Conservation (phyloP, 805 yeast species). For the Starmerella asiatica region DNA sequence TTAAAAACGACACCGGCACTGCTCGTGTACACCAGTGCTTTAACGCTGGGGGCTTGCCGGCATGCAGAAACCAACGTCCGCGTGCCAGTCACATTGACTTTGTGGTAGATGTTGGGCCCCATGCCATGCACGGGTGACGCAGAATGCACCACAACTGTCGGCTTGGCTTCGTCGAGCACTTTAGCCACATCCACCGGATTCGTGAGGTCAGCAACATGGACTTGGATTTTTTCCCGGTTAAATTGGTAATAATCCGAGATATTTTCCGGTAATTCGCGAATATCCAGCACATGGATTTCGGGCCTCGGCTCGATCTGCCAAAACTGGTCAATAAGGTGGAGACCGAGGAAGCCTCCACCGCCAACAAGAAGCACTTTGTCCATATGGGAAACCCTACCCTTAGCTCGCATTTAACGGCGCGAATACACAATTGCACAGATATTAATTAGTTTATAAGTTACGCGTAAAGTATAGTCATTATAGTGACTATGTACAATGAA, state of each 20-base stretch:
- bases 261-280: constrained; percentile 71
- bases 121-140: constrained; percentile 95
- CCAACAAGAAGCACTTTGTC: constrained; percentile 75
- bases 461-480: too few species aligned
- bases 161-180: constrained; percentile 47
- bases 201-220: constrained; percentile 77
- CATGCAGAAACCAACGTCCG: constrained; percentile 55
- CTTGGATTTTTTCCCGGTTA: constrained; percentile 40
- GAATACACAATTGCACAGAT: too few species aligned
- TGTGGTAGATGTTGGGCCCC: constrained; percentile 65
- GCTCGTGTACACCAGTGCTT: constrained; percentile 81
- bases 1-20: constrained; percentile 96
- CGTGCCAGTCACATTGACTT: constrained; percentile 88
- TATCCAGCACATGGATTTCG: constrained; percentile 72
- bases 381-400: too few species aligned
- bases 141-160: constrained; percentile 77
- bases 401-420: too few species aligned
- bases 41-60: constrained; percentile 31
- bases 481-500: too few species aligned
- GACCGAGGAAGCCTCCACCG: constrained; percentile 89
- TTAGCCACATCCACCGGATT: constrained; percentile 48
- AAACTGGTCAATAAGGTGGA: constrained; percentile 80
- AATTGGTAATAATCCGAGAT: constrained; percentile 60
- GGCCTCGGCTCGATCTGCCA: constrained; percentile 52
- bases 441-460: too few species aligned